Base-by-base conservation (phyloP, 148 eudicot species). In the Amaranthus palmeri region DNA sequence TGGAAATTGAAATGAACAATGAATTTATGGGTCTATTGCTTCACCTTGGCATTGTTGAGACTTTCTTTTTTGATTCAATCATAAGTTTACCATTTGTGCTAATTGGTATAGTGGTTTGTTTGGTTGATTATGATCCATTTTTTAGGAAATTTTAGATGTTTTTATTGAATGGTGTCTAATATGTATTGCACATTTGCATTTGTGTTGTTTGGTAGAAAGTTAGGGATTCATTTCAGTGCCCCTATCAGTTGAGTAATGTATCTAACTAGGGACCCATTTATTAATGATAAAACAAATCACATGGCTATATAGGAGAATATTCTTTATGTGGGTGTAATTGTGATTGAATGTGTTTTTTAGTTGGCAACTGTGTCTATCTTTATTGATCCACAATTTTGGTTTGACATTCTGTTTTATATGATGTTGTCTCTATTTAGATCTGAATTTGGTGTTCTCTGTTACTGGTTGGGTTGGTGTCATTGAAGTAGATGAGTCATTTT, bases 281-380 rank as follows among this genome's bases (percentile, higher is more conserved):
- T 25, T 25, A 25, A 25, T 25, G 36, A 25, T 25, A 25, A 25
- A 25, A 25, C 36, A 25, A 25, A 25, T 25, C 36, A 25, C 36
- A 25, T 25, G 36, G 36, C 36, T 25, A 25, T 25, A 25, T 25
- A 25, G 36, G 36, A 25, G 36, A 25, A 25, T 25, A 25, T 25
- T 25, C 36, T 25, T 25, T 25, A 25, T 25, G 36, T 25, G 36
- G 36, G 36, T 25, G 36, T 25, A 25, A 25, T 25, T 25, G 36
- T 25, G 36, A 25, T 25, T 25, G 36, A 25, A 25, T 25, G 36
- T 25, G 36, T 2, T 61, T 40, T 6, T 72, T 17, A 59, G 65
- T 57, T 46, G 74, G 58, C 44, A 46, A 72, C 44, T 71, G 68
- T 41, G 63, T 72, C 44, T 36, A 48, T 36, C 13, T 49, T n/a